Evolutionary conservation across 2,329 filamentous ascomycete species (phyloP).

Genomic region (Aureobasidium namibiae): DNA sequence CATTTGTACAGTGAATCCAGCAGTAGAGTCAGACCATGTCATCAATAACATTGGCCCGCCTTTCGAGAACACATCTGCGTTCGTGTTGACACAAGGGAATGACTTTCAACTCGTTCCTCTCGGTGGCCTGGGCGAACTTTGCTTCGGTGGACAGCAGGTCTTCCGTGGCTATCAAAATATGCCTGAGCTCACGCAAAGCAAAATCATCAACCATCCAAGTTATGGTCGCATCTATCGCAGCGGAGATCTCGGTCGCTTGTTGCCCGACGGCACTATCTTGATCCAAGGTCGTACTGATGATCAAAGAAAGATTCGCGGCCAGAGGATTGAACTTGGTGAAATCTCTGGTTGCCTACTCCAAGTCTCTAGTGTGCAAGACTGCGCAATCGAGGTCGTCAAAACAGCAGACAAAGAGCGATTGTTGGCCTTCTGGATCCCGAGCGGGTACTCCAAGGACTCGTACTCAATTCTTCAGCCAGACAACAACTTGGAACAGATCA

Average conservation of each 20-base stretch:
- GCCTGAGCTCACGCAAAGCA: conserved; percentile 52
- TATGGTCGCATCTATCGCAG: conserved; percentile 73
- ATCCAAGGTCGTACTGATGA: conserved; percentile 68
- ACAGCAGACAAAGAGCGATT: conserved; percentile 44
- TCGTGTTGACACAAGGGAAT: conserved; percentile 47
- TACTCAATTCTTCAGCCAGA: conserved; percentile 35
- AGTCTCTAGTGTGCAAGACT: conserved; percentile 48
- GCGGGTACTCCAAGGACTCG: conserved; percentile 10
- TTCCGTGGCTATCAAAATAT: conserved; percentile 63
- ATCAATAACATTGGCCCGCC: conserved; percentile 70
- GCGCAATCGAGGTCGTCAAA: conserved; percentile 53
- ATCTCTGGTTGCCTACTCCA: conserved; percentile 57
- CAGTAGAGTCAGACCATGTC: conserved; percentile 49
- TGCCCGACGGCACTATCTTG: conserved; percentile 66
- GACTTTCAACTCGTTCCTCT: conserved; percentile 51
- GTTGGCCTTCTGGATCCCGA: conserved; percentile 60
- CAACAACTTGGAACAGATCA: conserved; percentile 19
- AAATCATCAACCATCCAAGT: conserved; percentile 59
- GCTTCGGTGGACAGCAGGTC: conserved; percentile 79
- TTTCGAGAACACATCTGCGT: conserved; percentile 66
- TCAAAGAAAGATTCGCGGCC: conserved; percentile 74
- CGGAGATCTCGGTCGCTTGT: conserved; percentile 72
- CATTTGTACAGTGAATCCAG: conserved; percentile 66
- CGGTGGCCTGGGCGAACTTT: conserved; percentile 73
- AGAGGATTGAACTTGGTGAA: conserved; percentile 70